Conservation (phyloP, 768 basidiomycete genomes). For the Mycena epipterygia region DNA sequence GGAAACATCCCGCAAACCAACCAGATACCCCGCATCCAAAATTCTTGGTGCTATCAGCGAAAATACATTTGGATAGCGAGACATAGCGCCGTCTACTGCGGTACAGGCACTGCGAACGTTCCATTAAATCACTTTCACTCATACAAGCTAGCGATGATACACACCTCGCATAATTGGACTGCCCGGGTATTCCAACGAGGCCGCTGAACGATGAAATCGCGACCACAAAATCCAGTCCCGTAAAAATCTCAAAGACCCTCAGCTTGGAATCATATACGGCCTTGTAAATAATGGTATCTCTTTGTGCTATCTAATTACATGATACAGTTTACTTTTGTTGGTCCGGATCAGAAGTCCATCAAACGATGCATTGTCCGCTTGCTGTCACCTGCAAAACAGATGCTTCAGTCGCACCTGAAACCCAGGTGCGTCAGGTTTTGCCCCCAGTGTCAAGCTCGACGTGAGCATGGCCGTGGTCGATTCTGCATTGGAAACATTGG, state of each 20-base stretch:
- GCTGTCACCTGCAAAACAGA: too few relatives aligned
- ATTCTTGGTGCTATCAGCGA: constrained; percentile 23
- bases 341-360: too few relatives aligned
- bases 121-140: neutral
- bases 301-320: too few relatives aligned
- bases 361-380: too few relatives aligned
- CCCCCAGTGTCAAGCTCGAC: too few relatives aligned
- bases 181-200: constrained; percentile 20
- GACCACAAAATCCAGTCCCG: constrained; percentile 23
- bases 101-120: constrained; percentile 25
- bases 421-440: too few relatives aligned
- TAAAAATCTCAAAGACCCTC: constrained; percentile 14
- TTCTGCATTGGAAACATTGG: too few relatives aligned
- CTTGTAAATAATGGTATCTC: too few relatives aligned
- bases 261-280: constrained; percentile 23
- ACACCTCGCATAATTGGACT: constrained; percentile 29
- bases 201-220: constrained; percentile 22
- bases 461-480: too few relatives aligned
- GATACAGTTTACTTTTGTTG: too few relatives aligned
- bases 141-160: neutral
- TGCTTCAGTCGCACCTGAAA: too few relatives aligned
- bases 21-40: constrained; percentile 26
- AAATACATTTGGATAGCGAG: constrained; percentile 27
- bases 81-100: constrained; percentile 19
- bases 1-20: too few relatives aligned